Evolutionary conservation across 2,329 filamentous ascomycete genomes (phyloP).

Genomic region (Fusarium devonianum): DNA sequence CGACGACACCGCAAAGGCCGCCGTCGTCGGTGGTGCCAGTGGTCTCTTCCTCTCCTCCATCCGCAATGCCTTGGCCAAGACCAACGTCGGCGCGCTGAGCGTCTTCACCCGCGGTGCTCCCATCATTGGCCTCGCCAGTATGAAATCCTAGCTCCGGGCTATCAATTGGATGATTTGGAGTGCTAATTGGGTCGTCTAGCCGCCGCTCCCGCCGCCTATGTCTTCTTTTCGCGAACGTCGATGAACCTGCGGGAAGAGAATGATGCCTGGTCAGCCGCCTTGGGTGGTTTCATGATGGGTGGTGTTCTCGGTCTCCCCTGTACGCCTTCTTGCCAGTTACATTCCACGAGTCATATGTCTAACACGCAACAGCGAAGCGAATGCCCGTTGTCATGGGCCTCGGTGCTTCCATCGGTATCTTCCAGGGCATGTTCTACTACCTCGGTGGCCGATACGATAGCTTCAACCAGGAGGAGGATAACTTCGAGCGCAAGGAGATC

Average conservation of each 20-base stretch:
- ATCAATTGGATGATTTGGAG: constrained; percentile 29
- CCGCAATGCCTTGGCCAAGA: constrained; percentile 84
- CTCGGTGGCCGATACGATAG: constrained; percentile 67
- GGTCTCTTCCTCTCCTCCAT: constrained; percentile 79
- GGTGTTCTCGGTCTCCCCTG: constrained; percentile 74
- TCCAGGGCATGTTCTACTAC: constrained; percentile 71
- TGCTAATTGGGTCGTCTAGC: constrained; percentile 55
- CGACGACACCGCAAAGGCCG: constrained; percentile 68
- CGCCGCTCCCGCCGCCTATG: constrained; percentile 71
- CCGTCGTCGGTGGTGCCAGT: constrained; percentile 68
- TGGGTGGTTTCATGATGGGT: constrained; percentile 81
- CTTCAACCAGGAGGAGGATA: constrained; percentile 65
- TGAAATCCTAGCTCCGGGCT: constrained; percentile 8
- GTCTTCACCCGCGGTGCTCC: constrained; percentile 81
- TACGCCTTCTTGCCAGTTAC: constrained; percentile 57
- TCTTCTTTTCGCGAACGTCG: constrained; percentile 76
- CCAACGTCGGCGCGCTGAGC: constrained; percentile 81
- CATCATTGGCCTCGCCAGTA: constrained; percentile 65
- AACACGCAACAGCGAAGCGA: constrained; percentile 51
- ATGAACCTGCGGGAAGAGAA: constrained; percentile 89
- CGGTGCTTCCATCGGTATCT: constrained; percentile 62
- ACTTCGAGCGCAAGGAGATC: constrained; percentile 78
- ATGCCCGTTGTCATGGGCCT: constrained; percentile 76
- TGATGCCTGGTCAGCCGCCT: constrained; percentile 75
- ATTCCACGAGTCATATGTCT: constrained; percentile 18